A percentile compares a stretch with the other conserved stretches of the same genome.
Evolutionary conservation across 805 yeast genomes (phyloP).

Genomic region (Sungouiella thailandica): DNA sequence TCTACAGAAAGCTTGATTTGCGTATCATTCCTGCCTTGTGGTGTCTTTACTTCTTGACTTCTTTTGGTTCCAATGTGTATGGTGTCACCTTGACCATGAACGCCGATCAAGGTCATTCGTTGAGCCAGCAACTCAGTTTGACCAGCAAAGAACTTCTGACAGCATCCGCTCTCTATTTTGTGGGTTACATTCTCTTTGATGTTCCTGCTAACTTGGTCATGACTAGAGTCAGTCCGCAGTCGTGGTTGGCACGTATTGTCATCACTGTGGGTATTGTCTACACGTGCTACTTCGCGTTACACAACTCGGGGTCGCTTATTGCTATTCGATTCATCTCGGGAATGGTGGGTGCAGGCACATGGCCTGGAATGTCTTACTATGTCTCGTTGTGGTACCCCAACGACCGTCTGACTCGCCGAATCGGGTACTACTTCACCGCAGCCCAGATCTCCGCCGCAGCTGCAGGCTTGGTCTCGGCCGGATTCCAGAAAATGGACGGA

Average conservation of each 20-base stretch:
- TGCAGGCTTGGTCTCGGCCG: slow-evolving; percentile 83
- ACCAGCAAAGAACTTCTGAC: slow-evolving; percentile 56
- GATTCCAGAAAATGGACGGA: slow-evolving; percentile 80
- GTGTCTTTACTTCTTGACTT: slow-evolving; percentile 71
- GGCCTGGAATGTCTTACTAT: slow-evolving; percentile 89
- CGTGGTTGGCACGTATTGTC: slow-evolving; percentile 78
- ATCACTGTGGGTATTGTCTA: slow-evolving; percentile 74
- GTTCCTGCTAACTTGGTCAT: slow-evolving; percentile 82
- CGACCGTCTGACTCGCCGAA: slow-evolving; percentile 67
- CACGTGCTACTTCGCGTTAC: slow-evolving; percentile 62
- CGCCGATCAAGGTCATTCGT: slow-evolving; percentile 53
- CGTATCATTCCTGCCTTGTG: slow-evolving; percentile 81
- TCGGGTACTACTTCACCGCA: slow-evolving; percentile 88
- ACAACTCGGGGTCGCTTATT: slow-evolving; percentile 54
- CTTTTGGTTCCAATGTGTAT: slow-evolving; percentile 72
- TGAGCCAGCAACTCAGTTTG: slow-evolving; percentile 46
- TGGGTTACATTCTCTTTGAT: slow-evolving; percentile 79
- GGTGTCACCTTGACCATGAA: slow-evolving; percentile 84
- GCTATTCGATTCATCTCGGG: slow-evolving; percentile 74
- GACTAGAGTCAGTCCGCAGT: slow-evolving; percentile 81
- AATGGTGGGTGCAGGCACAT: slow-evolving; percentile 75
- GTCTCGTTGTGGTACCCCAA: slow-evolving; percentile 82
- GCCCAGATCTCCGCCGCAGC: slow-evolving; percentile 90
- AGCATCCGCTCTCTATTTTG: slow-evolving; percentile 78
- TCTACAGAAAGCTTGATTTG: slow-evolving; percentile 59